These are phyloP conservation scores for Begonia peltatifolia DNA, from an alignment of 306 rosid species.

Conservation along the genomic window DNA sequence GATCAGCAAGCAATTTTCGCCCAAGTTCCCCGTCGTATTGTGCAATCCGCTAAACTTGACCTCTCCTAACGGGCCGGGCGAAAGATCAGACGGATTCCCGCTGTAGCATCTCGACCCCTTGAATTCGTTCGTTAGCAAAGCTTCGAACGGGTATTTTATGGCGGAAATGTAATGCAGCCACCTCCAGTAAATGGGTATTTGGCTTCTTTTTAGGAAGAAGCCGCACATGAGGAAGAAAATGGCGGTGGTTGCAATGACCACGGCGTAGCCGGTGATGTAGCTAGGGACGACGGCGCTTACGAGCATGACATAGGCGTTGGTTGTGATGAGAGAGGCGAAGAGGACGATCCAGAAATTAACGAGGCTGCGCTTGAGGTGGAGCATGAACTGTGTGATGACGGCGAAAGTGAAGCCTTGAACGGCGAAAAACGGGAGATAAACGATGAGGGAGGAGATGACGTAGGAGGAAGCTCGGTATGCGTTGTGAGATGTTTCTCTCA, in stretches of 20 bases:
- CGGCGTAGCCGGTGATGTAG: conserved; percentile 78
- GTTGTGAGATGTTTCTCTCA: conserved; percentile 73
- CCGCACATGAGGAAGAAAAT: conserved; percentile 87
- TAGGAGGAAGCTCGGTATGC: conserved; percentile 87
- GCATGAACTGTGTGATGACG: conserved; percentile 39
- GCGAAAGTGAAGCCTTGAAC: conserved; percentile 84
- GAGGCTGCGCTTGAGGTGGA: conserved; percentile 31
- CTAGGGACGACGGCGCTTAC: conserved; percentile 91
- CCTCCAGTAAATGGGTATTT: conserved; percentile 48
- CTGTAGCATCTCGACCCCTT: conserved; percentile 36
- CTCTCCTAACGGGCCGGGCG: conserved; percentile 60
- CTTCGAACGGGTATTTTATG: conserved; percentile 83
- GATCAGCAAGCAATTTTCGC: conserved; percentile 23
- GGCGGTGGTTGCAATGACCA: conserved; percentile 85
- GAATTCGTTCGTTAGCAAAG: conserved; percentile 70
- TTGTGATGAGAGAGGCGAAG: conserved; percentile 66
- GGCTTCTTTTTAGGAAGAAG: conserved; percentile 54
- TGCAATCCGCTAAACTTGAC: conserved; percentile 24
- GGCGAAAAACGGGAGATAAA: conserved; percentile 82
- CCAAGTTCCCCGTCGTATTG: background rate
- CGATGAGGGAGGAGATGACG: conserved; percentile 63
- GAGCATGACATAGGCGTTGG: conserved; percentile 82
- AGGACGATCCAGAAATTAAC: conserved; percentile 56
- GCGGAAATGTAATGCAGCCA: conserved; percentile 90
- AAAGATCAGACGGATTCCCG: conserved; percentile 36